Evolutionary conservation across 495 filamentous ascomycete species (phyloP).

Genomic region (Pyrenopolyporus hunteri): DNA sequence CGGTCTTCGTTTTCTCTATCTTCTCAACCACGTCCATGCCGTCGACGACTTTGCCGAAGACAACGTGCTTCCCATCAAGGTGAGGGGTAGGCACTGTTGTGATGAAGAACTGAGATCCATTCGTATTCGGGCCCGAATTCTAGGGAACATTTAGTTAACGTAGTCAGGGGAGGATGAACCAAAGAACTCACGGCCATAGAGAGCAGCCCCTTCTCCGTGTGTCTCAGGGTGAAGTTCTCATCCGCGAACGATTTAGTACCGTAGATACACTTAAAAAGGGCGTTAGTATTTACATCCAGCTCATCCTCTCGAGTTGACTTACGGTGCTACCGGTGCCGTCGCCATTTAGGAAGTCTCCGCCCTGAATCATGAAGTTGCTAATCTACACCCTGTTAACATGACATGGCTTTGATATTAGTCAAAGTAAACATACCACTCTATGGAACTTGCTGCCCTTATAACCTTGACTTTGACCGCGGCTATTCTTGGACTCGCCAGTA

Average conservation of each 20-base stretch:
- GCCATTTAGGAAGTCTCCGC: constrained; percentile 94
- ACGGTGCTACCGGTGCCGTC: constrained; percentile 84
- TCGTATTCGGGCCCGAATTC: constrained; percentile 93
- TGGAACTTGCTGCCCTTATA: constrained; percentile 97
- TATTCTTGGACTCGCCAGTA: constrained; percentile 88
- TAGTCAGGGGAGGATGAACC: background rate
- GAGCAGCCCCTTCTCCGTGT: constrained; percentile 78
- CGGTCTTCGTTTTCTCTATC: constrained; percentile 86
- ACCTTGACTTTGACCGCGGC: constrained; percentile 80
- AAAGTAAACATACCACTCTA: constrained; percentile 72
- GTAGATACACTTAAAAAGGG: constrained; percentile 67
- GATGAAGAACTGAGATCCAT: constrained; percentile 98
- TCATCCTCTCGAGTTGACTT: constrained; percentile 7
- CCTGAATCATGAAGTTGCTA: constrained; percentile 95
- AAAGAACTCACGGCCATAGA: constrained; percentile 79
- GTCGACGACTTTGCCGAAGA: constrained; percentile 89
- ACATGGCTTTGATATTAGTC: background rate
- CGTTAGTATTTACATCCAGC: constrained; percentile 3
- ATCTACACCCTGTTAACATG: constrained; percentile 61
- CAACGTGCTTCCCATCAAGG: constrained; percentile 93
- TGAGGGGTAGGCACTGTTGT: constrained; percentile 85
- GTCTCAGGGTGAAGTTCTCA: constrained; percentile 84
- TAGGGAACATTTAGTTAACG: constrained; percentile 44
- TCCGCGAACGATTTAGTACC: constrained; percentile 83
- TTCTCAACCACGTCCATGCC: constrained; percentile 92